Evolutionary conservation across 2,329 filamentous ascomycete species (phyloP).

Genomic region (Pestalotiopsis sp.): DNA sequence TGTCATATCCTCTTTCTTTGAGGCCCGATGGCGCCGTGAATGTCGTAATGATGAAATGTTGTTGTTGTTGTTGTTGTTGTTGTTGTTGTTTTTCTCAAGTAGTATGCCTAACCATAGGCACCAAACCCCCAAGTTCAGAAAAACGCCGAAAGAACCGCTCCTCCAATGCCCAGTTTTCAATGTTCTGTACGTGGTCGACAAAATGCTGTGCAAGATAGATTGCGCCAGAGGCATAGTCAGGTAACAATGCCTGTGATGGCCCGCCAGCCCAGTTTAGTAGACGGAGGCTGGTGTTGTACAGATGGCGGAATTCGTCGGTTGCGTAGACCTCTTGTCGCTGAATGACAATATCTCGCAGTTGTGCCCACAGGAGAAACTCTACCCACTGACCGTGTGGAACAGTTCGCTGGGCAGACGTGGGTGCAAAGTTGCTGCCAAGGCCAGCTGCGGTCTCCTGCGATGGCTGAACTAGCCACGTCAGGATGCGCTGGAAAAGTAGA

Average conservation of each 20-base stretch:
- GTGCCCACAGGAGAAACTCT: slow-evolving; percentile 33
- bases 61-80: too few relatives aligned
- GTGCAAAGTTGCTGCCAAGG: slow-evolving; percentile 25
- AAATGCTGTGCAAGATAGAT: slow-evolving; percentile 29
- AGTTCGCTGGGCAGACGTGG: slow-evolving; percentile 29
- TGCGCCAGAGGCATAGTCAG: slow-evolving; percentile 28
- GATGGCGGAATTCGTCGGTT: slow-evolving; percentile 37
- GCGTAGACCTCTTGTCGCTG: slow-evolving; percentile 38
- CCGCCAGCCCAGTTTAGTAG: slow-evolving; percentile 36
- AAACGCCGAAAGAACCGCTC: slow-evolving; percentile 29
- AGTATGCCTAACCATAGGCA: slow-evolving; percentile 16
- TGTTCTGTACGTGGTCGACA: slow-evolving; percentile 24
- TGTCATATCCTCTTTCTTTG: not conserved
- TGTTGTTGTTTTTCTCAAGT: not conserved
- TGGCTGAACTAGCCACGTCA: slow-evolving; percentile 34
- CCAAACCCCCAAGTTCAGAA: slow-evolving; percentile 26
- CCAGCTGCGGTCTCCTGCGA: slow-evolving; percentile 30
- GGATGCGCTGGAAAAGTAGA: slow-evolving; percentile 32
- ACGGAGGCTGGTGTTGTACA: slow-evolving; percentile 36
- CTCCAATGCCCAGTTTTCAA: slow-evolving; percentile 28
- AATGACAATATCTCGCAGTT: slow-evolving; percentile 37
- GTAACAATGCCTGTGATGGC: slow-evolving; percentile 25
- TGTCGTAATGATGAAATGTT: not conserved
- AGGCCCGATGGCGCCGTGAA: not conserved
- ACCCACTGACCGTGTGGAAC: slow-evolving; percentile 35